A percentile compares a stretch with the other conserved stretches of the same genome.
Conservation (phyloP, 768 basidiomycete species). For the Cystofilobasidium ferigula region DNA sequence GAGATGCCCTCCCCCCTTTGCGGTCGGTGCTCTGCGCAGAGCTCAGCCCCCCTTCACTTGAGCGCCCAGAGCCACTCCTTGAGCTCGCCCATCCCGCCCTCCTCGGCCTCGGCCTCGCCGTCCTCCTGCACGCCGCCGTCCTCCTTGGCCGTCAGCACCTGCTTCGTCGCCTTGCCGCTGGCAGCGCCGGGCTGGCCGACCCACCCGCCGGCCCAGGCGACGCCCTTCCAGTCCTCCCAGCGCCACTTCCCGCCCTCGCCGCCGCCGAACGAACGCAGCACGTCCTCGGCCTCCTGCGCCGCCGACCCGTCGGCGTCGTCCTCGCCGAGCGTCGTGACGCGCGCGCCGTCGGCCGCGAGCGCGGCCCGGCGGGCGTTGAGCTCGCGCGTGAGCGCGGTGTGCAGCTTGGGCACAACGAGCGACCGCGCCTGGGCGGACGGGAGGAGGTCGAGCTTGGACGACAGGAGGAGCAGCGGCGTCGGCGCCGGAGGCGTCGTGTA, state of each 20-base stretch:
- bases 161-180: background rate
- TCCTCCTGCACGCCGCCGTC: background rate
- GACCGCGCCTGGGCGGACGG: constrained; percentile 8
- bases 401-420: constrained; percentile 19
- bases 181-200: background rate
- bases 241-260: constrained; percentile 16
- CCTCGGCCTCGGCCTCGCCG: background rate
- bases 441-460: constrained; percentile 23
- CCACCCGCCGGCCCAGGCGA: constrained; percentile 24
- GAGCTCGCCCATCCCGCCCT: constrained; percentile 21
- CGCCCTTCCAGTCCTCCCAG: constrained; percentile 26
- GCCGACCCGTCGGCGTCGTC: background rate
- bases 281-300: constrained; percentile 14
- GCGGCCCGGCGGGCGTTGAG: constrained; percentile 23
- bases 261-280: background rate
- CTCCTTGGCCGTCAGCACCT: background rate
- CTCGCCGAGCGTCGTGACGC: constrained; percentile 20
- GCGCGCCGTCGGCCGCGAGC: background rate
- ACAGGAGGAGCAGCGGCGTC: constrained; percentile 18
- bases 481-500: constrained; percentile 16
- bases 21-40: background rate
- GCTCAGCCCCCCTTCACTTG: background rate
- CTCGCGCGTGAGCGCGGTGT: constrained; percentile 22
- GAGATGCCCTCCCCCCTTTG: background rate
- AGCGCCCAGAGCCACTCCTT: constrained; percentile 24